Evolutionary conservation across 78 protist genomes (phyloP).

Genomic region (Trichosphaerium sp.): DNA sequence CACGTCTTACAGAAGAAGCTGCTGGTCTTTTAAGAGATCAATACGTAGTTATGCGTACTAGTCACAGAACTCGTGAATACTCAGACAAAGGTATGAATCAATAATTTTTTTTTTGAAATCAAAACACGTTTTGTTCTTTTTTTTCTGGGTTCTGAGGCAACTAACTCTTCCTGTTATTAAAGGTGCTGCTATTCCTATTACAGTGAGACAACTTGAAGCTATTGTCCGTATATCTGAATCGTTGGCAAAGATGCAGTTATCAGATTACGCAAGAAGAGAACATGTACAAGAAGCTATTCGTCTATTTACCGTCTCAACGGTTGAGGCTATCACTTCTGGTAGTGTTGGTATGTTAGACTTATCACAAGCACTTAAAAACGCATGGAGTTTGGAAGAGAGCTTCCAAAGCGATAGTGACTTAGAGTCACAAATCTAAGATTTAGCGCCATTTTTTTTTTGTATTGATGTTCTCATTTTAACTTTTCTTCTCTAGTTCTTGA

Average conservation of each 20-base stretch:
- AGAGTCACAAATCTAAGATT: neutral
- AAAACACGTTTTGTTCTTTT: no score
- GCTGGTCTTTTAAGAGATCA: constrained; percentile 19
- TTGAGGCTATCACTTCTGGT: constrained; percentile 41
- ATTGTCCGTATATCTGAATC: constrained; percentile 74
- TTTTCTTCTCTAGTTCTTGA: neutral
- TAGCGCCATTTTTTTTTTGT: neutral
- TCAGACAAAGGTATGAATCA: neutral
- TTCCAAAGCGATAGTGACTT: neutral
- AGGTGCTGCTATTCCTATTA: constrained; percentile 59
- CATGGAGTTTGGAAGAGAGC: neutral
- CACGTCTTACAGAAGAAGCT: constrained; percentile 75
- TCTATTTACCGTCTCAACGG: constrained; percentile 59
- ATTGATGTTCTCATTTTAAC: neutral
- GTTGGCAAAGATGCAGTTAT: constrained; percentile 57
- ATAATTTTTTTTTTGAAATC: no score
- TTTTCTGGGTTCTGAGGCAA: no score
- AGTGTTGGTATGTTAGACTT: neutral
- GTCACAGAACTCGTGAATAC: neutral
- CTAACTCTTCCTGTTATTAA: no score
- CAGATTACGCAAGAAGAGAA: constrained; percentile 11
- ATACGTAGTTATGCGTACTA: constrained; percentile 33
- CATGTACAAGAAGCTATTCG: constrained; percentile 72
- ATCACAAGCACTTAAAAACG: neutral
- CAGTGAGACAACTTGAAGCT: constrained; percentile 80